Base-by-base conservation (phyloP, 2,329 filamentous ascomycete species). In the Talaromyces rugulosus region DNA sequence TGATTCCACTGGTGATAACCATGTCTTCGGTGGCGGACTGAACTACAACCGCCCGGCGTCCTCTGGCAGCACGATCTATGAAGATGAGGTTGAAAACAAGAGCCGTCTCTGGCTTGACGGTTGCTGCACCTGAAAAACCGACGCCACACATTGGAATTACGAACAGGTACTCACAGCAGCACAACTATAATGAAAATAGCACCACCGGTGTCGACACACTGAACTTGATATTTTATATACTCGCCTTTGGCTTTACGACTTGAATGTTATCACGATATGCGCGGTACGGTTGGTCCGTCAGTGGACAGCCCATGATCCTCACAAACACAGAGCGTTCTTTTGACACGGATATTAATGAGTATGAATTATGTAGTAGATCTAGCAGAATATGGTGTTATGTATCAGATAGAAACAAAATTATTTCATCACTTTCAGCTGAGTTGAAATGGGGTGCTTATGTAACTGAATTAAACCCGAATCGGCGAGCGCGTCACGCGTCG, bases 401-500 rank as follows among this genome's bases (percentile, higher is more conserved):
- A 53, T 28, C 28, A 31, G 27, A 31, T 47, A 47, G 44, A 31
- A 30, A n/a, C 50, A 53, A 16, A 52, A 30, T 53, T 31, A 33
- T 47, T 23, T 47, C 11, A 47, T 4, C n/a, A 47, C n/a, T 47
- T n/a, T 47, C 44, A 47, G 23, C 12, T 14, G 23, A 47, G 23
- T 27, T 4, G 11, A 18, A 27, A 1, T 5, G 27, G 7, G 50
- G 9, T 61, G 44, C 63, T 62, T 60, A 66, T 71, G 69, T 69
- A 71, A 62, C 62, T 56, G 14, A 59, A 62, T 62, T 59, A 51
- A 59, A 33, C 61, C 57, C 18, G 53, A 55, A 57, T n/a, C 9
- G 62, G 53, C 58, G 53, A 28, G 52, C 63, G 61, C 72, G 72
- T 72, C 61, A 72, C 73, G 73, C 74, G 73, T 75, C 72, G 66